Evolutionary conservation across 805 yeast species (phyloP).

Genomic region (Saccharomycopsis amapae): DNA sequence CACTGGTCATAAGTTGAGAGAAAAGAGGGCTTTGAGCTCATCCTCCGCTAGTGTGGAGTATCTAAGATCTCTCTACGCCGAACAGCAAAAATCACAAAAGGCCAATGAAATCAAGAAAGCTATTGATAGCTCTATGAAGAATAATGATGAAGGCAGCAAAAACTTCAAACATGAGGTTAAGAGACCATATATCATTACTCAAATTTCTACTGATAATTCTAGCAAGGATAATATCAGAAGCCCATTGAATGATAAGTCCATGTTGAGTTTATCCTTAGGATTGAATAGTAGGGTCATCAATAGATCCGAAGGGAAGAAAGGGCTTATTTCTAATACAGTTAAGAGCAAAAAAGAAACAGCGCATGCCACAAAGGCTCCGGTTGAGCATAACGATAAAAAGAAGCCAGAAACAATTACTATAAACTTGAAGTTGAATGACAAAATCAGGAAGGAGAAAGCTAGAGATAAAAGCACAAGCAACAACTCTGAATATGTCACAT

Average conservation of each 20-base stretch:
- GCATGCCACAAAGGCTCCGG: neutral
- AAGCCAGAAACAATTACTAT: too few relatives aligned
- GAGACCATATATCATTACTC: constrained; percentile 3
- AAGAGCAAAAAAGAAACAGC: neutral
- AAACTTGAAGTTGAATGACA: constrained; percentile 8
- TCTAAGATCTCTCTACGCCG: constrained; percentile 11
- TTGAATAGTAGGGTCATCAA: constrained; percentile 1
- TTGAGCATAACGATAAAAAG: too few relatives aligned
- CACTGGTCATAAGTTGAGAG: constrained; percentile 9
- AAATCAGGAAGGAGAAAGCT: constrained; percentile 1
- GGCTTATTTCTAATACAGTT: too few relatives aligned
- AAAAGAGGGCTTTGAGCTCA: constrained; percentile 20
- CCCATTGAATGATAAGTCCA: constrained; percentile 10
- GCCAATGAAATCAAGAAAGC: constrained; percentile 1
- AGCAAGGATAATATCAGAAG: neutral
- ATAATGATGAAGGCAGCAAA: neutral
- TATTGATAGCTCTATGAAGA: neutral
- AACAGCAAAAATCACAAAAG: too few relatives aligned
- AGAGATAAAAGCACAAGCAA: too few relatives aligned
- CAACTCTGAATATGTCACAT: neutral
- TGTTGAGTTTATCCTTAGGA: constrained; percentile 15
- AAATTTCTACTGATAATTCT: neutral
- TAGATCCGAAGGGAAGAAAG: neutral
- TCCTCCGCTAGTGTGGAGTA: constrained; percentile 20
- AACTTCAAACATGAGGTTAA: neutral